Evolutionary conservation across 345 rosid genomes (phyloP).

Genomic region (Syzygium aromaticum): DNA sequence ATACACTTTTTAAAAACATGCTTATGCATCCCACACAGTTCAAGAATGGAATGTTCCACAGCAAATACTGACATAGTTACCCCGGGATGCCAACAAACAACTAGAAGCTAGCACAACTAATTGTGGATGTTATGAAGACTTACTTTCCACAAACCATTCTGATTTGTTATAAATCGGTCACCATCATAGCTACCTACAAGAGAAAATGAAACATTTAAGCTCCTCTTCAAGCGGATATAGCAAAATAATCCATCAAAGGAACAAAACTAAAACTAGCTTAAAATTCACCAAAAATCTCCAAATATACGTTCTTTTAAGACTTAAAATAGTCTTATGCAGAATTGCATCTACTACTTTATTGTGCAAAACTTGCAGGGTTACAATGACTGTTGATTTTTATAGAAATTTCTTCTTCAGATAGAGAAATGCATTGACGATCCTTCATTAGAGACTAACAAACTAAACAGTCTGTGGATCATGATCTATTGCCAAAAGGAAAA

Average conservation of each 20-base stretch:
- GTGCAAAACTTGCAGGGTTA: not conserved
- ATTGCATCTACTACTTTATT: not conserved
- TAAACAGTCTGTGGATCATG: not conserved
- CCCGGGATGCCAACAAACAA: not conserved
- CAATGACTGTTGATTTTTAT: not conserved
- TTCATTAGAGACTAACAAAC: not conserved
- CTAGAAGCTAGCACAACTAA: not conserved
- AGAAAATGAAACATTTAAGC: conserved; percentile 1
- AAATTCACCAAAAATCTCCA: not conserved
- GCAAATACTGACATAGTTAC: not conserved
- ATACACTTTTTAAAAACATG: not conserved
- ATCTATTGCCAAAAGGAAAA: not conserved
- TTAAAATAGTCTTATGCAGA: not conserved
- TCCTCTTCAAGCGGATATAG: not conserved
- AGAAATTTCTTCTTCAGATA: not conserved
- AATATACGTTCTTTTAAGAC: not conserved
- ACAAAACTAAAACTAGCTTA: not conserved
- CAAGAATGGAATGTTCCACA: not conserved
- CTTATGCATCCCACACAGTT: not conserved
- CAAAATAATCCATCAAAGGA: not conserved
- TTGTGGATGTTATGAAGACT: conserved; percentile 16
- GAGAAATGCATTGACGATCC: not conserved
- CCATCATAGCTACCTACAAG: conserved; percentile 73
- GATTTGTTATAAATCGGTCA: conserved; percentile 51
- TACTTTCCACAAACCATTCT: conserved; percentile 73